phyloP scores from a whole-genome alignment of 805 yeast genomes.

The Martiniozyma abietophila region DNA sequence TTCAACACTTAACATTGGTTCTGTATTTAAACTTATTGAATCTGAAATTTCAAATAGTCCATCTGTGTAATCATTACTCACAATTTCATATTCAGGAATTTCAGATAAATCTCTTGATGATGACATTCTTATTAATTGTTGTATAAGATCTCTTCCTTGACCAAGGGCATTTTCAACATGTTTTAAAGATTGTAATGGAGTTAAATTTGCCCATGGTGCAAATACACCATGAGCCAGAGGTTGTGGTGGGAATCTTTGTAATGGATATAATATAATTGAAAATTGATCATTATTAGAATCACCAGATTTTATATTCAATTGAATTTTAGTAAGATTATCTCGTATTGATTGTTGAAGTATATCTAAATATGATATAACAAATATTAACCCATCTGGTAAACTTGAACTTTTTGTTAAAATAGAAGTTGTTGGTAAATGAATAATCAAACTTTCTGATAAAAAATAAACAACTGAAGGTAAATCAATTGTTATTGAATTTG shows the following conservation, averaged over 20 bases:
- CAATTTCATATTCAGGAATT: too few relatives aligned
- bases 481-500: conserved; percentile 8
- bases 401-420: not conserved
- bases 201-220: conserved; percentile 12
- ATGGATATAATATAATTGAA: conserved; percentile 13
- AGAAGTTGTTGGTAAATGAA: conserved; percentile 13
- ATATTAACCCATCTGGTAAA: conserved; percentile 8
- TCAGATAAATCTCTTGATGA: too few relatives aligned
- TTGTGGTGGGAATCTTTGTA: conserved; percentile 13
- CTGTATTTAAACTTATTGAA: not conserved
- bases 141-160: conserved; percentile 11
- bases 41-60: not conserved
- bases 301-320: conserved; percentile 1
- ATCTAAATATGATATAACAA: conserved; percentile 18
- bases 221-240: conserved; percentile 14
- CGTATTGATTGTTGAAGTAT: conserved; percentile 15
- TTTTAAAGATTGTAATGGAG: conserved; percentile 14
- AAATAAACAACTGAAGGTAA: conserved; percentile 19
- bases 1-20: conserved; percentile 15
- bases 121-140: not conserved
- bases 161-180: conserved; percentile 18
- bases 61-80: conserved; percentile 1
- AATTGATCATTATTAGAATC: not conserved
- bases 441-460: conserved; percentile 16
- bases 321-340: conserved; percentile 12